Evolutionary conservation across 257 asterid species (phyloP), one percentile per base, ranked within the genome.

Genomic region (Solanum dulcamara): DNA sequence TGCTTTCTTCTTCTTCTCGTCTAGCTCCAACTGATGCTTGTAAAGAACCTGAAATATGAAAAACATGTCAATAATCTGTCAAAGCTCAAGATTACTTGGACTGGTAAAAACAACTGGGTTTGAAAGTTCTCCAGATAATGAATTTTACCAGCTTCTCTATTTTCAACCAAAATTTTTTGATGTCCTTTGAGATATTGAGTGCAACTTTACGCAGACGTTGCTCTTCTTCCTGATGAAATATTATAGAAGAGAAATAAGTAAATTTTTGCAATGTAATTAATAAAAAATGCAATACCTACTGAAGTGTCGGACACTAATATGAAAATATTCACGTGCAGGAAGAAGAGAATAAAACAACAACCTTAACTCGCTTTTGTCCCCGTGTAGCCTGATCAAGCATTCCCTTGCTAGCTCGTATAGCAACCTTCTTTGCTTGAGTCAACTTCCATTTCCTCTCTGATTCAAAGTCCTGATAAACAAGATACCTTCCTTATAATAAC

Each of bases 401-500:
- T 74, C 99, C 98, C 92, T 93, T 97, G 96, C 98, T 93, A 86
- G 98, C 98, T 89, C 94, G 89, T 62, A 92, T 89, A 75, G 99
- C 98, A 89, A 95, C 99, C 93, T 95, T 97, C 90, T 91, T 97
- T 80, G 99, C 99, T 89, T 92, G 99, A 86, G 95, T 93, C 83
- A 95, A 92, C 89, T 97, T 97, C 99, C 99, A 97, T 89, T 95
- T 97, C 91, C 99, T 94, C 93, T 97, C 99, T 5, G 97, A 94
- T 92, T 97, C 98, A 57, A 97, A 97, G 90, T 97, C 99, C 99
- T 97, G 91, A 50, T 35, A 84, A 79, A 60, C 30, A 50, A 46
- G 70, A 90, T 60, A 83, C 62, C 35, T 64, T 66, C 57, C 83
- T 86, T 62, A 90, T 80, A 46, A 85, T 64, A 68, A 46, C 80